Percentiles rank a stretch among this genome's conserved stretches.
phyloP scores from a whole-genome alignment of 306 rosid genomes.

The Fagus sylvatica region DNA sequence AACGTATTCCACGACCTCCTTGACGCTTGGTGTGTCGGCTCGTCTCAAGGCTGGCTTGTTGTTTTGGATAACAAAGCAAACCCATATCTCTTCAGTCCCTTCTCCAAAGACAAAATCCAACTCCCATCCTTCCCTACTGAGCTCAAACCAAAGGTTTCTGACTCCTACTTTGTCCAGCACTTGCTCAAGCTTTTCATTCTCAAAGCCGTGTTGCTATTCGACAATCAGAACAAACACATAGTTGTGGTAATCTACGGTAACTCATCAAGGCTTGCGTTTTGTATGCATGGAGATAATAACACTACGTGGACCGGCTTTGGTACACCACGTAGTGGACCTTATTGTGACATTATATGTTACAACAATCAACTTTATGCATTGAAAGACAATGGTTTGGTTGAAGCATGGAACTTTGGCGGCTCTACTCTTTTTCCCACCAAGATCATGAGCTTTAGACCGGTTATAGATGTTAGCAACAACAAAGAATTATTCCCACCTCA shows the following conservation, averaged over 20 bases:
- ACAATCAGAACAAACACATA: neutral
- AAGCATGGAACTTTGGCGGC: neutral
- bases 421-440: neutral
- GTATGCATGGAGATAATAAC: neutral
- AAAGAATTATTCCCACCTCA: neutral
- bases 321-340: no score
- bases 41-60: neutral
- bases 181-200: neutral
- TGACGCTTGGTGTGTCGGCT: conserved; percentile 2
- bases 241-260: neutral
- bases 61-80: neutral
- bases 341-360: neutral
- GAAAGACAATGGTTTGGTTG: neutral
- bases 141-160: neutral
- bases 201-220: neutral
- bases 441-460: neutral
- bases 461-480: no score
- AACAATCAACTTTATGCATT: neutral
- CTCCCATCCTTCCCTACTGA: neutral
- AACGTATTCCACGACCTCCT: neutral
- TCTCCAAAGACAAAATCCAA: neutral
- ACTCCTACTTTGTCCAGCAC: neutral
- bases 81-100: neutral
- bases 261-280: neutral
- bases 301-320: neutral